Evolutionary conservation across 2,329 filamentous ascomycete genomes (phyloP).

Genomic region (Fusarium paranaense): DNA sequence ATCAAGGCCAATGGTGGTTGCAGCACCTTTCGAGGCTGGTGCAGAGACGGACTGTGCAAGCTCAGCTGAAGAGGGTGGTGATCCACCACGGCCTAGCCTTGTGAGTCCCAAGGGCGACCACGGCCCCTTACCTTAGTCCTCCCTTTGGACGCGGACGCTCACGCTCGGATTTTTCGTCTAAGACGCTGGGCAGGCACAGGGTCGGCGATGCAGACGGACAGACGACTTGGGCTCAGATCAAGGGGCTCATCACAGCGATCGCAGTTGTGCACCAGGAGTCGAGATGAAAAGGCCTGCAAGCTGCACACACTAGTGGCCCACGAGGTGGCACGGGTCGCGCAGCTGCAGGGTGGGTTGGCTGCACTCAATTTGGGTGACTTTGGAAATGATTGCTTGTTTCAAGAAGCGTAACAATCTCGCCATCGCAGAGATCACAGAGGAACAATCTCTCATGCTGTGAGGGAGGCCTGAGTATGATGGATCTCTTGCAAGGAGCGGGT

Average conservation of each 20-base stretch:
- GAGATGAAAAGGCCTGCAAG: not conserved
- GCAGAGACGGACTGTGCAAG: slow-evolving; percentile 9
- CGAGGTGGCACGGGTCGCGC: not conserved
- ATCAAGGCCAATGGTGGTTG: not conserved
- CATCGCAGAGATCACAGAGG: not conserved
- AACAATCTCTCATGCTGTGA: not conserved
- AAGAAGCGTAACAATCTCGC: slow-evolving; percentile 10
- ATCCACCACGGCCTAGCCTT: slow-evolving; percentile 8
- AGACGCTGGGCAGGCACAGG: not conserved
- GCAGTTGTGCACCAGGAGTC: not conserved
- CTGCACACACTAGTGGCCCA: not conserved
- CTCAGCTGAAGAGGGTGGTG: slow-evolving; percentile 31
- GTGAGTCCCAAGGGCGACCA: not conserved
- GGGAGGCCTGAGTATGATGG: slow-evolving; percentile 3
- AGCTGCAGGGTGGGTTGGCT: slow-evolving; percentile 4
- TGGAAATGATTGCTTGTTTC: slow-evolving; percentile 11
- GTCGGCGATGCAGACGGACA: not conserved
- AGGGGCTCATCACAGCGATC: not conserved
- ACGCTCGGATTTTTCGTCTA: not conserved
- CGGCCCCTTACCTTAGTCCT: slow-evolving; percentile 13
- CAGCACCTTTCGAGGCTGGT: slow-evolving; percentile 12
- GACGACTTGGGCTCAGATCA: not conserved
- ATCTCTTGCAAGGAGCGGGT: not conserved
- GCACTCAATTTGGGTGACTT: not conserved
- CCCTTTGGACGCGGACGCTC: not conserved